These are phyloP conservation scores for Xylaria venustula DNA, from an alignment of 495 filamentous ascomycete species.

Conservation along the genomic window DNA sequence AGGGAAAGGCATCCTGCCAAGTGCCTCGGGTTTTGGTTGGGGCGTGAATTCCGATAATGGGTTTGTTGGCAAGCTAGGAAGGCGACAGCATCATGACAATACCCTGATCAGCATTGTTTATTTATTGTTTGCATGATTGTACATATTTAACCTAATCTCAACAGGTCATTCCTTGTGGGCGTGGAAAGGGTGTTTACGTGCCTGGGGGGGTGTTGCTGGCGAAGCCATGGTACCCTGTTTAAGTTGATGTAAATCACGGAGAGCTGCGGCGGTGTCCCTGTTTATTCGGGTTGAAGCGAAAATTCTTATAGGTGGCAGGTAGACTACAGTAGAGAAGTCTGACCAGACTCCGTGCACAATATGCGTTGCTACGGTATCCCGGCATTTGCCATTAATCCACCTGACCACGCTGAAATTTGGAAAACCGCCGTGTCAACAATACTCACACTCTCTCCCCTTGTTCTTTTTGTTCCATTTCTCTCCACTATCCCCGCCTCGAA, in stretches of 20 bases:
- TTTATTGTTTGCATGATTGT: constrained; percentile 29
- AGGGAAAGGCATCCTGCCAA: background rate
- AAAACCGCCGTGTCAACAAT: background rate
- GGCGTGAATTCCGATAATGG: background rate
- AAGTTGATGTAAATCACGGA: too few relatives aligned
- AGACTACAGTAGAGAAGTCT: too few relatives aligned
- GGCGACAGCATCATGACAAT: constrained; percentile 22
- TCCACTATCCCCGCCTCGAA: too few relatives aligned
- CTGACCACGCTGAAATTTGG: background rate
- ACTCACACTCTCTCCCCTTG: background rate
- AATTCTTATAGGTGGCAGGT: background rate
- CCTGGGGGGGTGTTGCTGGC: background rate
- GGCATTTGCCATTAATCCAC: background rate
- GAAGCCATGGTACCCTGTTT: too few relatives aligned
- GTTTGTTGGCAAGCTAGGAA: constrained; percentile 12
- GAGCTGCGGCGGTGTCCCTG: too few relatives aligned
- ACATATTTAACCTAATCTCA: constrained; percentile 13
- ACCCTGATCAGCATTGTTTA: constrained; percentile 30
- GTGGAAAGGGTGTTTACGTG: background rate
- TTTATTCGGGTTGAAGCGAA: background rate
- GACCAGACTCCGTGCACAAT: too few relatives aligned
- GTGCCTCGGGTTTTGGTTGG: constrained; percentile 4
- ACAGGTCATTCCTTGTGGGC: constrained; percentile 3
- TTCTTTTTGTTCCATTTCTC: background rate
- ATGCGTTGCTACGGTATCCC: background rate